phyloP scores from a whole-genome alignment of 192 early-diverging fungal species.

The Backusella sp. region DNA sequence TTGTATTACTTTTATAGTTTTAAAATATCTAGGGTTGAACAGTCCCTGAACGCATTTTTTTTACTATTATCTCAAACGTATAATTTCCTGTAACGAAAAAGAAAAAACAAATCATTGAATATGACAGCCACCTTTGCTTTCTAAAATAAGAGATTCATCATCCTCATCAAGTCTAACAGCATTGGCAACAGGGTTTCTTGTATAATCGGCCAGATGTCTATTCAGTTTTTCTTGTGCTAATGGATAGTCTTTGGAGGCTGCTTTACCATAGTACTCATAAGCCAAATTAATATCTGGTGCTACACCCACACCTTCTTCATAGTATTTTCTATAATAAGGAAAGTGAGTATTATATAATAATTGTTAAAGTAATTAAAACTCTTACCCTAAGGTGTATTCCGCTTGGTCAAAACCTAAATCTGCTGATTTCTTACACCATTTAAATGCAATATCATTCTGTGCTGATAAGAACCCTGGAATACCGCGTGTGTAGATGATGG shows the following conservation, averaged over 20 bases:
- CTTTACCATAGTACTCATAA: slow-evolving; percentile 33
- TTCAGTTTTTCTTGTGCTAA: slow-evolving; percentile 32
- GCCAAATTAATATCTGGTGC: slow-evolving; percentile 27
- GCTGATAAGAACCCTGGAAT: slow-evolving; percentile 4
- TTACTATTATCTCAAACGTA: neutral
- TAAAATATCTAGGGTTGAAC: neutral
- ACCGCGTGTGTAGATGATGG: slow-evolving; percentile 84
- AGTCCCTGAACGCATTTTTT: neutral
- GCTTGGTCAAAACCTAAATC: slow-evolving; percentile 75
- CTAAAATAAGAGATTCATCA: neutral
- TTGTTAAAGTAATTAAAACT: neutral
- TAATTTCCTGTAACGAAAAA: neutral
- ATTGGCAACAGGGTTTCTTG: neutral
- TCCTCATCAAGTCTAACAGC: neutral
- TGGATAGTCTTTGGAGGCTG: slow-evolving; percentile 34
- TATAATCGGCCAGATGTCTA: slow-evolving; percentile 8
- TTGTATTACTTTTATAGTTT: neutral
- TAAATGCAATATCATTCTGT: slow-evolving; percentile 57
- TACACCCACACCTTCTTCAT: slow-evolving; percentile 36
- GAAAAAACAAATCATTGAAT: neutral
- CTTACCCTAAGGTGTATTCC: slow-evolving; percentile 88
- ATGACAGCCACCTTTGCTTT: neutral
- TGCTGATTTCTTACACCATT: slow-evolving; percentile 83
- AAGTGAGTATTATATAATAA: slow-evolving; percentile 13
- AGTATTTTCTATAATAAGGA: slow-evolving; percentile 24